These are phyloP conservation scores for Coemansia sp. DNA, from an alignment of 192 early-diverging fungal species.

Conservation along the genomic window DNA sequence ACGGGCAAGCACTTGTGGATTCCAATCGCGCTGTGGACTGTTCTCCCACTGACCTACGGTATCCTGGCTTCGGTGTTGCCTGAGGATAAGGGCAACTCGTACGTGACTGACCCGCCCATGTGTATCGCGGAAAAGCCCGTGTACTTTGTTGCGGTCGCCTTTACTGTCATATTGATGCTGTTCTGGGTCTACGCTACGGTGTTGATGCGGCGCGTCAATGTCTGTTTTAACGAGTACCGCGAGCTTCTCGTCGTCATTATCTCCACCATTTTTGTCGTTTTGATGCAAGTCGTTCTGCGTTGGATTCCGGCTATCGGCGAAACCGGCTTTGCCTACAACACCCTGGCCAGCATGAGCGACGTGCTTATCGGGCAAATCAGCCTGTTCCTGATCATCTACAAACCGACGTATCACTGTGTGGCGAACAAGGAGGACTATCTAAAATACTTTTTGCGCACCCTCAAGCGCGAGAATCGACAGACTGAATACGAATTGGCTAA, in stretches of 20 bases:
- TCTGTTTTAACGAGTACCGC: slow-evolving; percentile 40
- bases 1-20: slow-evolving; percentile 24
- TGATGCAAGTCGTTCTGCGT: slow-evolving; percentile 34
- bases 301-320: slow-evolving; percentile 34
- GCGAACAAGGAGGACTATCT: slow-evolving; percentile 23
- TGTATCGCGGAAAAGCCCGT: slow-evolving; percentile 30
- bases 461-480: slow-evolving; percentile 20
- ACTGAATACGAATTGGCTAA: slow-evolving; percentile 43
- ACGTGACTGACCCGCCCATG: slow-evolving; percentile 13
- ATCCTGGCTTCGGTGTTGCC: slow-evolving; percentile 32
- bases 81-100: slow-evolving; percentile 3
- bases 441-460: slow-evolving; percentile 21
- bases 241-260: slow-evolving; percentile 28
- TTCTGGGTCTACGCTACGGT: slow-evolving; percentile 25
- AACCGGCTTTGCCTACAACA: slow-evolving; percentile 33
- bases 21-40: slow-evolving; percentile 5
- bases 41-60: slow-evolving; percentile 22
- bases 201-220: slow-evolving; percentile 19
- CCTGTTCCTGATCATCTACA: slow-evolving; percentile 16
- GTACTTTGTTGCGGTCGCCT: slow-evolving; percentile 33
- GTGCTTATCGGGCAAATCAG: slow-evolving; percentile 27
- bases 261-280: slow-evolving; percentile 13
- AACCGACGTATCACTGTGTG: slow-evolving; percentile 26
- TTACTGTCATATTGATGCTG: slow-evolving; percentile 17
- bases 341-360: slow-evolving; percentile 31